These are phyloP conservation scores for Trametes maxima DNA, from an alignment of 768 basidiomycete species.

Conservation along the genomic window DNA sequence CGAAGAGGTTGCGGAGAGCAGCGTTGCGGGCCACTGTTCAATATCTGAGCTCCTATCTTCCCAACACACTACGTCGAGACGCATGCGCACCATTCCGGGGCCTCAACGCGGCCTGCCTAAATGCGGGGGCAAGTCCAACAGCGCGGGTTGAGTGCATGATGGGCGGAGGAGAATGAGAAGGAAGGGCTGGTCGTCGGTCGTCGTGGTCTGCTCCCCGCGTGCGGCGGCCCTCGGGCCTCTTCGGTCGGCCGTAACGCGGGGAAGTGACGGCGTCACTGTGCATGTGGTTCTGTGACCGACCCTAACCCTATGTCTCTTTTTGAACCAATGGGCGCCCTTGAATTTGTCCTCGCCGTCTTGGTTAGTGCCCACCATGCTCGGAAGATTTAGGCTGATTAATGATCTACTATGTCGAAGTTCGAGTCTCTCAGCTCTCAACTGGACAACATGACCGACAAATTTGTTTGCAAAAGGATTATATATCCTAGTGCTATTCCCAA, in stretches of 20 bases:
- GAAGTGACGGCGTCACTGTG: background rate
- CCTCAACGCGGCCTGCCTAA: slow-evolving; percentile 53
- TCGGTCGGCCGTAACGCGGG: slow-evolving; percentile 14
- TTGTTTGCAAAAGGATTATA: no score
- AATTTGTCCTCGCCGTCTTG: no score
- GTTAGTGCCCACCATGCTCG: no score
- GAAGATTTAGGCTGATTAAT: no score
- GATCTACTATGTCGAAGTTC: no score
- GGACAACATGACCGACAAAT: no score
- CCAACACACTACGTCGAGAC: background rate
- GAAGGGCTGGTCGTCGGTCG: background rate
- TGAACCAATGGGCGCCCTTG: no score
- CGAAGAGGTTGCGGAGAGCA: slow-evolving; percentile 22
- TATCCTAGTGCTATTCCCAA: no score
- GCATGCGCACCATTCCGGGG: slow-evolving; percentile 33
- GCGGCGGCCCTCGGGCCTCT: slow-evolving; percentile 1
- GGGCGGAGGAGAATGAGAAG: slow-evolving; percentile 4
- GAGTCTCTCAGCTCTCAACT: no score
- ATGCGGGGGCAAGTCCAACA: slow-evolving; percentile 57
- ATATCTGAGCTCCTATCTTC: background rate
- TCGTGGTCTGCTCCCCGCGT: background rate
- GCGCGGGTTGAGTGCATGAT: slow-evolving; percentile 48
- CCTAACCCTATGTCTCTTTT: background rate
- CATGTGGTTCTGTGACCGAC: slow-evolving; percentile 2
- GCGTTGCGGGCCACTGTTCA: slow-evolving; percentile 24